A percentile compares a stretch with the other conserved stretches of the same genome.
phyloP scores from a whole-genome alignment of 2,329 filamentous ascomycete genomes.

The Exophiala aquamarina region DNA sequence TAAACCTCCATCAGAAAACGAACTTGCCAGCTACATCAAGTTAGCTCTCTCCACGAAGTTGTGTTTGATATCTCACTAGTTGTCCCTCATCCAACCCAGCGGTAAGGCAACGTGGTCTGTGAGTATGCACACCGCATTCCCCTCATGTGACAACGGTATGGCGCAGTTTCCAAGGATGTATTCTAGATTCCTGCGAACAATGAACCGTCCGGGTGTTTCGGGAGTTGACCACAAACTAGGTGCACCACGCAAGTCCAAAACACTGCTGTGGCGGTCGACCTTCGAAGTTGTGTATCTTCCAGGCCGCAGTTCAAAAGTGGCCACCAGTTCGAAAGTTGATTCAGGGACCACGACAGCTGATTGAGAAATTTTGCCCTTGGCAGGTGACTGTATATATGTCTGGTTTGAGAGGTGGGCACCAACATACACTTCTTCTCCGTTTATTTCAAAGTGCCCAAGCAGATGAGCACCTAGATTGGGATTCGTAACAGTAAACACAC shows the following conservation, averaged over 20 bases:
- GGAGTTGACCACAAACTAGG: conserved; percentile 5
- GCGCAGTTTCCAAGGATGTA: conserved; percentile 18
- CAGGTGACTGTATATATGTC: conserved; percentile 4
- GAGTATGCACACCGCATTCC: conserved; percentile 11
- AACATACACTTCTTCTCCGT: conserved; percentile 2
- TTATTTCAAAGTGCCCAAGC: neutral
- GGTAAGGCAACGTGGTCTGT: conserved; percentile 18
- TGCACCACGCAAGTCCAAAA: neutral
- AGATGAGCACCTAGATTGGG: conserved; percentile 10
- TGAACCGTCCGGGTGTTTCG: conserved; percentile 9
- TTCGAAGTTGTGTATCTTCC: neutral
- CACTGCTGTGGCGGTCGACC: neutral
- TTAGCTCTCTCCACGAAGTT: conserved; percentile 2
- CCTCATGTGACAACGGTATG: conserved; percentile 4
- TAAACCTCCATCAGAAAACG: conserved; percentile 13
- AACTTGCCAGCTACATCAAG: conserved; percentile 14
- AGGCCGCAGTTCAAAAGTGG: conserved; percentile 10
- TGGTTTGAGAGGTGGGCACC: neutral
- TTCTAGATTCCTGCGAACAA: conserved; percentile 17
- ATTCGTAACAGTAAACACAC: conserved; percentile 6
- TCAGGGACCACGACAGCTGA: conserved; percentile 2
- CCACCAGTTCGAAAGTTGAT: neutral
- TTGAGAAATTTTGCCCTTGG: neutral
- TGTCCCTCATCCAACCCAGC: conserved; percentile 18
- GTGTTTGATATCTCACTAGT: conserved; percentile 8